These are phyloP conservation scores for Lavandula angustifolia DNA, from an alignment of 257 asterid species.

Conservation along the genomic window DNA sequence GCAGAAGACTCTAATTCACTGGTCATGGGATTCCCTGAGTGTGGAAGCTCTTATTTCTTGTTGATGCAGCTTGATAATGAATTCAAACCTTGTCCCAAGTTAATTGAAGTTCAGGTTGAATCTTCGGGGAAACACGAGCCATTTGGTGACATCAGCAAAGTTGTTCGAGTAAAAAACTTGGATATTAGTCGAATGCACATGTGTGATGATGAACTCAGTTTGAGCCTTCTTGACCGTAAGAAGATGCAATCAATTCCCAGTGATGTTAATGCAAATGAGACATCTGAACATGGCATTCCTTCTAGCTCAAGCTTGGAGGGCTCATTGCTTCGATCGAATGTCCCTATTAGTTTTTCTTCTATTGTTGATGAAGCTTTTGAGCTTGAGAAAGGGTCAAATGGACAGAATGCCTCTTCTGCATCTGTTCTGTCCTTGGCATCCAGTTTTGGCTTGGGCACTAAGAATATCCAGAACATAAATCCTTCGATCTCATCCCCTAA, in stretches of 20 bases:
- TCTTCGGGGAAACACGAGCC: slow-evolving; percentile 62
- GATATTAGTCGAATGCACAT: slow-evolving; percentile 77
- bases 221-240: slow-evolving; percentile 70
- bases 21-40: slow-evolving; percentile 94
- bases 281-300: slow-evolving; percentile 54
- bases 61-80: slow-evolving; percentile 92
- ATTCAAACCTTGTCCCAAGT: slow-evolving; percentile 82
- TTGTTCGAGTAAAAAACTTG: slow-evolving; percentile 62
- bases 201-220: slow-evolving; percentile 77
- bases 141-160: slow-evolving; percentile 61
- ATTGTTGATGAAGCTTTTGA: slow-evolving; percentile 94
- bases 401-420: slow-evolving; percentile 51
- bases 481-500: slow-evolving; percentile 62
- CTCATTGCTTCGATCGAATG: slow-evolving; percentile 46
- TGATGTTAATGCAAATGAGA: slow-evolving; percentile 42
- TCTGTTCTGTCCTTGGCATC: slow-evolving; percentile 55
- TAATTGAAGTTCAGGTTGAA: slow-evolving; percentile 77
- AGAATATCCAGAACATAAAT: slow-evolving; percentile 49
- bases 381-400: slow-evolving; percentile 81
- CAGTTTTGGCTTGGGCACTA: slow-evolving; percentile 54
- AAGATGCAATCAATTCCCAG: slow-evolving; percentile 49
- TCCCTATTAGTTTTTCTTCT: slow-evolving; percentile 62
- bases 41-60: slow-evolving; percentile 85
- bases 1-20: slow-evolving; percentile 67
- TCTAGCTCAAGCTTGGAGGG: slow-evolving; percentile 51